A percentile compares a stretch with the other conserved stretches of the same genome.
Conservation (phyloP, 495 filamentous ascomycete species). For the Cercophora scortea region DNA sequence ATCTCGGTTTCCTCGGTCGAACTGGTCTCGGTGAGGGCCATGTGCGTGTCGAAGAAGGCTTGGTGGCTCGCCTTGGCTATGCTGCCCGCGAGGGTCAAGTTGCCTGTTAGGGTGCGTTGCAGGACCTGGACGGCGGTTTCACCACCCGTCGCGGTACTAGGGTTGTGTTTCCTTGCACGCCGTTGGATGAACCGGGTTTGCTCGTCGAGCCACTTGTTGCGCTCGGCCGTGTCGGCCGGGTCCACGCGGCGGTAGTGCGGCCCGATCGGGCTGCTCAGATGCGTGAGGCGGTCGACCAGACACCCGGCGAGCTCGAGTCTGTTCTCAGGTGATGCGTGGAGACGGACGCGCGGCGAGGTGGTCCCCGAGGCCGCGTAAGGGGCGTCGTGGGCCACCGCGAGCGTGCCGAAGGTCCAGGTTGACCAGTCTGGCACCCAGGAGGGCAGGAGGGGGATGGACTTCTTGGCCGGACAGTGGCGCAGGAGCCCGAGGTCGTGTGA, state of each 20-base stretch:
- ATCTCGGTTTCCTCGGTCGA: neutral
- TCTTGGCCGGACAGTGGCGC: neutral
- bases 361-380: neutral
- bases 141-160: too few relatives aligned
- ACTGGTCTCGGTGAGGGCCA: neutral
- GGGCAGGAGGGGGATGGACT: neutral
- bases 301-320: neutral
- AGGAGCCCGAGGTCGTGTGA: neutral
- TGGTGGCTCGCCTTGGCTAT: neutral
- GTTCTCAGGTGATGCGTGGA: neutral
- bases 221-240: neutral
- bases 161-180: neutral
- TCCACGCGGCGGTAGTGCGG: neutral
- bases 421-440: slow-evolving; percentile 11
- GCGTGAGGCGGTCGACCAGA: neutral
- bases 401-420: slow-evolving; percentile 1
- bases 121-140: neutral
- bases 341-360: neutral
- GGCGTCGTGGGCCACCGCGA: neutral
- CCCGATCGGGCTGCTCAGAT: neutral
- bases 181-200: neutral
- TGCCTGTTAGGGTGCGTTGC: neutral
- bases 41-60: slow-evolving; percentile 1
- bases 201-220: neutral
- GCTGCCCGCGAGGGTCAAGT: neutral